Evolutionary conservation across 2,329 filamentous ascomycete species (phyloP), one percentile per base, ranked within the genome.

Genomic region (Penicillium sclerotigenum): DNA sequence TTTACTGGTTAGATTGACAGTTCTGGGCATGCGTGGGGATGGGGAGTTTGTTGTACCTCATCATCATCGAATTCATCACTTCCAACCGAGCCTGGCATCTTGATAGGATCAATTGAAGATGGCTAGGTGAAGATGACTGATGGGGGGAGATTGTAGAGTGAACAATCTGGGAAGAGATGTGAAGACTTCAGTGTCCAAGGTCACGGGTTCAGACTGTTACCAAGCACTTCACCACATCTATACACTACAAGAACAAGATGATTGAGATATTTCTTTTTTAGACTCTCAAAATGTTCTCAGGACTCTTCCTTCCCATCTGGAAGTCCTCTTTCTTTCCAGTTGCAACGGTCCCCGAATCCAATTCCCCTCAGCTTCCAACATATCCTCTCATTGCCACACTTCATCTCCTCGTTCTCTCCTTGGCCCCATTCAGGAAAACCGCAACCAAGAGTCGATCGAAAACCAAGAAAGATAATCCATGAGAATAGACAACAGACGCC

Each of bases 71-170:
- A 77, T 29, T 82, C 81, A 55, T 83, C 81, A 56, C 78, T 79
- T 40, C 76, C 72, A 8, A 80, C 77, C 28, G 82, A 84, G 40
- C 73, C 79, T 58, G 83, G 73, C 80, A 83, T 83, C 46, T 55
- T 70, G 59, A 37, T 29, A n/a, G 34, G 31, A 36, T 45, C 38
- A 46, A 41, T n/a, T 46, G 22, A 38, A n/a, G 48, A 38, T 41
- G 56, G 18, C 11, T 45, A 51, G 40, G 36, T 36, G 29, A 26
- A 28, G 48, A 41, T 38, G 18, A 37, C 18, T 18, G 54, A 49
- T 43, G 45, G 20, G 24, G 24, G 34, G 36, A 26, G 20, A 37
- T 2, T 26, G 28, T 18, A 36, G 38, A 31, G 20, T 22, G 47
- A 49, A 38, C n/a, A 31, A n/a, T n/a, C n/a, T n/a, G n/a, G n/a